phyloP scores from a whole-genome alignment of 176 grass and related monocot species.

The Eleusine coracana region DNA sequence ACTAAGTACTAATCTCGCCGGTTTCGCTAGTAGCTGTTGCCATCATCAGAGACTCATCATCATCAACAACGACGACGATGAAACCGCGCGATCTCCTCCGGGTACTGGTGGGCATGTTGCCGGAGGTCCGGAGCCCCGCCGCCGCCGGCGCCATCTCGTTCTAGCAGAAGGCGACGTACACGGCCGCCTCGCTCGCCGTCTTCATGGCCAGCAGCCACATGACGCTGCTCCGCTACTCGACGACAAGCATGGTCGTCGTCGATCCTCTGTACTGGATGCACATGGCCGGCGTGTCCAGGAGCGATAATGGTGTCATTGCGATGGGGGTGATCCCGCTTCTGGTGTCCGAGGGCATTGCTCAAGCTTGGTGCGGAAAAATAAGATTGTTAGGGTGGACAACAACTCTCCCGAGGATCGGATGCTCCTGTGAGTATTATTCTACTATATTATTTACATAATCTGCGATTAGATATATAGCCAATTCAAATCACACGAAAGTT shows the following conservation, averaged over 20 bases:
- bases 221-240: neutral
- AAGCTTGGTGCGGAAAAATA: neutral
- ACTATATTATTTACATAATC: too few species aligned
- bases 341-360: neutral
- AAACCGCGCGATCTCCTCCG: neutral
- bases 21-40: too few species aligned
- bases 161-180: slow-evolving; percentile 10
- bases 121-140: neutral
- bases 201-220: slow-evolving; percentile 10
- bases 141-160: neutral
- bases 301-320: neutral
- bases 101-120: neutral
- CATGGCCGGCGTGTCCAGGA: neutral
- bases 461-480: too few species aligned
- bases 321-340: neutral
- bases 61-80: too few species aligned
- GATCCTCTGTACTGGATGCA: neutral
- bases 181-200: slow-evolving; percentile 5
- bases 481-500: too few species aligned
- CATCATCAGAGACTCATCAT: too few species aligned
- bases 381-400: neutral
- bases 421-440: slow-evolving; percentile 3
- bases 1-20: neutral
- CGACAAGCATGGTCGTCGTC: neutral
- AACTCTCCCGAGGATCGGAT: neutral